Evolutionary conservation across 768 basidiomycete species (phyloP), one percentile per base, ranked within the genome.

Genomic region (Psilocybe subaeruginosa): DNA sequence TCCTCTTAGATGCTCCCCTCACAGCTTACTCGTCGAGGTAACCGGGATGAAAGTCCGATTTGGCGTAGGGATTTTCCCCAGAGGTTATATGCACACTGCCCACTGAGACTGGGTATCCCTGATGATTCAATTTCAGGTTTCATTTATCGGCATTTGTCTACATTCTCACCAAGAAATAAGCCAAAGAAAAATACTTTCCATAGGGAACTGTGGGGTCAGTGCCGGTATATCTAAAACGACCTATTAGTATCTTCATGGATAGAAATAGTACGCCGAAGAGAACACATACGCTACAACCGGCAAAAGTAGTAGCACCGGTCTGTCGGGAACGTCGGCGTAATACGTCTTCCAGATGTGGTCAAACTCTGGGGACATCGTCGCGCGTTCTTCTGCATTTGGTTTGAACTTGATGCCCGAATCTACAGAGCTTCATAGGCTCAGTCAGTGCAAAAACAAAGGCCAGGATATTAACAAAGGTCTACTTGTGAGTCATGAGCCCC

Each of bases 401-500:
- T 87, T 77, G 31, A 86, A 68, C 64, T 88, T 88, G 62, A 85
- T 77, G 3, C 84, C 86, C 19, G 79, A 77, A 62, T 88, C 85
- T 29, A 83, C 62, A 1, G 74, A 83, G 60, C 86, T 88, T 63
- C 54, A 47, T n/a, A 2, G 5, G 37, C 17, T 17, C 3, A 3
- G 46, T 7, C 31, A 30, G 11, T 14, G 45, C 31, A 16, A 60
- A 31, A 30, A 17, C 37, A 8, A 17, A 16, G 2, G 0, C 9
- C 43, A 41, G 29, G 29, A 8, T 27, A 8, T 12, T n/a, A 9
- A 30, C n/a, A 1, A 23, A 19, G 6, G 23, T 76, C 11, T 37
- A 87, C 89, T 85, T 89, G 61, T 82, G 78, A 1, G 85, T 77
- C 67, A 89, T 75, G 43, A 83, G 66, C 2, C 86, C 85, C 43